Conservation (phyloP, 306 rosid genomes). For the Pyrus bretschneideri region DNA sequence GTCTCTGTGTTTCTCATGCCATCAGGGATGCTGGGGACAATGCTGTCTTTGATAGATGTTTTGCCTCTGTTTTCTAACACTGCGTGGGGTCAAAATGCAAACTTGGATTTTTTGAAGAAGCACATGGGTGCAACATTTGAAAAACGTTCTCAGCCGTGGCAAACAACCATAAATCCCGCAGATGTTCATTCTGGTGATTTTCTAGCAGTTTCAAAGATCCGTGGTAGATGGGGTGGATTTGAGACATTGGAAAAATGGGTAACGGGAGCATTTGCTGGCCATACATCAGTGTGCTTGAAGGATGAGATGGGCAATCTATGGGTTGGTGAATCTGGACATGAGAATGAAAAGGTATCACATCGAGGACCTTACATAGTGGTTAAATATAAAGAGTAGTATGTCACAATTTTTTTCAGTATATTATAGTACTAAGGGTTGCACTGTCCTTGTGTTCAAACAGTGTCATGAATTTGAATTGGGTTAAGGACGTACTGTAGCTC, state of each 20-base stretch:
- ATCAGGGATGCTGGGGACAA: constrained; percentile 93
- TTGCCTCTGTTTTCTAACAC: constrained; percentile 88
- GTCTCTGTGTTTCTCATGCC: constrained; percentile 98
- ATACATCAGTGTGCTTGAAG: constrained; percentile 95
- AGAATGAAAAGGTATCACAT: constrained; percentile 78
- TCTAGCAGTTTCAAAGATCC: constrained; percentile 87
- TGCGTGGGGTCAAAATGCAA: constrained; percentile 85
- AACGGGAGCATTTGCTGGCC: constrained; percentile 98
- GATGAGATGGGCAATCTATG: constrained; percentile 88
- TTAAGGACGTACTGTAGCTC: neutral
- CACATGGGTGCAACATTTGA: constrained; percentile 94
- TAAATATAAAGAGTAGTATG: neutral
- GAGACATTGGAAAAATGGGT: constrained; percentile 98
- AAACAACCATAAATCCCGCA: constrained; percentile 59
- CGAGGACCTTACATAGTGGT: neutral
- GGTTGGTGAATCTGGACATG: constrained; percentile 99
- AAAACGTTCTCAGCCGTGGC: constrained; percentile 72
- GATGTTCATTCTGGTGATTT: constrained; percentile 96
- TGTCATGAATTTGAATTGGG: neutral
- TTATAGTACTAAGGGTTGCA: neutral
- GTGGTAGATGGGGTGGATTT: constrained; percentile 99
- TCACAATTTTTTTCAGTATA: neutral
- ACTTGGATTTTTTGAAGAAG: constrained; percentile 65
- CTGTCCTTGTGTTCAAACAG: neutral
- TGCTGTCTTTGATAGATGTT: constrained; percentile 75